A percentile compares a stretch with the other conserved stretches of the same genome.
phyloP scores from a whole-genome alignment of 2,329 filamentous ascomycete genomes.

The Capronia americana region DNA sequence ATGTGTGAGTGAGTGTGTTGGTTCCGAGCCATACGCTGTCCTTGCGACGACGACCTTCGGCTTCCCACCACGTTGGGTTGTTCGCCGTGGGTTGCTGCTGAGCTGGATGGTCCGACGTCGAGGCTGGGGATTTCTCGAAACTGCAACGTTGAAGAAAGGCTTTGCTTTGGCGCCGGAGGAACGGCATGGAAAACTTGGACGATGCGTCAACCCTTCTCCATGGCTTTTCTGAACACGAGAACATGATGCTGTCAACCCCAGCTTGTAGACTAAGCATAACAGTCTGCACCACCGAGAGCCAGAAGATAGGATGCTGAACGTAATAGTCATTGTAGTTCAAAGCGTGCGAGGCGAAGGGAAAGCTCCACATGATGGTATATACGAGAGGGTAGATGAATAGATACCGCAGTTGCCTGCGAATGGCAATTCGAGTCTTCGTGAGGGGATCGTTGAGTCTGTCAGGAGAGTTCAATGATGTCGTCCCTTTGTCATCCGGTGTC shows the following conservation, averaged over 20 bases:
- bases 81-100: neutral
- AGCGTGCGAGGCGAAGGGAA: slow-evolving; percentile 72
- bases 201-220: slow-evolving; percentile 55
- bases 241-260: slow-evolving; percentile 70
- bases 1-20: slow-evolving; percentile 20
- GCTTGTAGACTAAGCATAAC: slow-evolving; percentile 70
- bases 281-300: slow-evolving; percentile 61
- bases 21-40: slow-evolving; percentile 39
- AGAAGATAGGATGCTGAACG: slow-evolving; percentile 61
- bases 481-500: neutral
- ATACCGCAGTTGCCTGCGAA: slow-evolving; percentile 71
- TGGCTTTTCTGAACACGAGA: slow-evolving; percentile 72
- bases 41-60: slow-evolving; percentile 36
- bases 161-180: slow-evolving; percentile 12
- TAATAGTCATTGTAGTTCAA: slow-evolving; percentile 63
- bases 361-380: slow-evolving; percentile 74
- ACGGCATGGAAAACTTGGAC: slow-evolving; percentile 28
- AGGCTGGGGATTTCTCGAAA: neutral
- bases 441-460: slow-evolving; percentile 30
- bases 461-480: neutral
- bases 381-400: slow-evolving; percentile 78
- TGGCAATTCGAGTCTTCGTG: slow-evolving; percentile 59
- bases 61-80: slow-evolving; percentile 38
- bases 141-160: slow-evolving; percentile 10
- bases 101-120: slow-evolving; percentile 3